Conservation (phyloP, 140 eudicot species). For the Stevia rebaudiana region DNA sequence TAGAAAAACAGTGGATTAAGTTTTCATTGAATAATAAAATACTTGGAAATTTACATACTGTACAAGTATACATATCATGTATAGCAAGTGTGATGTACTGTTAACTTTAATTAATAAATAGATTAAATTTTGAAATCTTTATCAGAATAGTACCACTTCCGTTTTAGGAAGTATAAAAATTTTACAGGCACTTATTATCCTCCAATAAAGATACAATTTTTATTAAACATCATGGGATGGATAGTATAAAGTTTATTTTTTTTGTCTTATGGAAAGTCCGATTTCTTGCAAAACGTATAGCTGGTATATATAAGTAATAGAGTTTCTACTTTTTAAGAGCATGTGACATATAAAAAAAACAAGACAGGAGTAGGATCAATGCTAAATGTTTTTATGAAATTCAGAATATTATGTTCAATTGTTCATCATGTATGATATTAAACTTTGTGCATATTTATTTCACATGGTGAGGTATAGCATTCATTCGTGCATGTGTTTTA, state of each 20-base stretch:
- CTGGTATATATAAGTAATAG: no score
- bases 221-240: background rate
- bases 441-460: background rate
- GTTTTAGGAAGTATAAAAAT: background rate
- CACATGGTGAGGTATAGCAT: background rate
- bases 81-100: background rate
- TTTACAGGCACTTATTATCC: background rate
- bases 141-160: constrained; percentile 9
- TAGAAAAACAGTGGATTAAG: constrained; percentile 10
- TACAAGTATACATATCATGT: background rate
- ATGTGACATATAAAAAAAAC: background rate
- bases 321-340: no score
- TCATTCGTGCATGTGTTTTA: background rate
- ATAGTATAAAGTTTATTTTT: background rate
- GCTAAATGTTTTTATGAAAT: background rate
- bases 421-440: background rate
- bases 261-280: background rate
- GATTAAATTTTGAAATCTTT: constrained; percentile 10
- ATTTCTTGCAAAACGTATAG: background rate
- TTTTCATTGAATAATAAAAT: background rate
- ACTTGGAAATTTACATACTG: background rate
- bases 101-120: background rate
- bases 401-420: background rate
- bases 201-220: background rate
- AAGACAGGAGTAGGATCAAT: background rate